phyloP scores from a whole-genome alignment of 73 alveolate species.

The Paramecium sexaurelia region DNA sequence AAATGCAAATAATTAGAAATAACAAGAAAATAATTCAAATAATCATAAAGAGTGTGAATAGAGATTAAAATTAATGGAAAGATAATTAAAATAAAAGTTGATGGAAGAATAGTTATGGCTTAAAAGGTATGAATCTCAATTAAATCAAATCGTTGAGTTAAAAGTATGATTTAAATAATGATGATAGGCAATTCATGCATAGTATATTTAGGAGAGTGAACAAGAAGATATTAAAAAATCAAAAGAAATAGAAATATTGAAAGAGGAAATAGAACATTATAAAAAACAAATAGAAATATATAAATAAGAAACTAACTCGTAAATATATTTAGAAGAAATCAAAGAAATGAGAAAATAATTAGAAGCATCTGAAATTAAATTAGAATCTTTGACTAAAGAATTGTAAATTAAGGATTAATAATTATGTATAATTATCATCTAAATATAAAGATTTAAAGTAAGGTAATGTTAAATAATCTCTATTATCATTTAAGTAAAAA shows the following conservation, averaged over 20 bases:
- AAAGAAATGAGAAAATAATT: conserved; percentile 16
- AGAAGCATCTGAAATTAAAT: neutral
- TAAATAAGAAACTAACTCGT: neutral
- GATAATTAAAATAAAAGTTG: neutral
- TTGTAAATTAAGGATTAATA: neutral
- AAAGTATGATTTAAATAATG: neutral
- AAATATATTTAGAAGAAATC: neutral
- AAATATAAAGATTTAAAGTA: neutral
- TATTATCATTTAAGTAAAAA: neutral
- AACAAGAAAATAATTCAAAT: neutral
- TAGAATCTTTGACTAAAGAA: neutral
- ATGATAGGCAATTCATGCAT: neutral
- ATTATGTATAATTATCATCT: neutral
- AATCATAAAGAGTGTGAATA: conserved; percentile 8
- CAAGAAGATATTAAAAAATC: neutral
- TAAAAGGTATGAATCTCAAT: neutral
- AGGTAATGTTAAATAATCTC: neutral
- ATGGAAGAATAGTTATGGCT: conserved; percentile 35
- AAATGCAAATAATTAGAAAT: neutral
- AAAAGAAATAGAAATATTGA: neutral
- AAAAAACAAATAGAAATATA: neutral
- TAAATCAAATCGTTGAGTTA: neutral
- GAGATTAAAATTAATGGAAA: neutral
- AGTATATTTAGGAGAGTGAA: neutral
- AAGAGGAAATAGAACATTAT: conserved; percentile 24